Evolutionary conservation across 2,329 filamentous ascomycete genomes (phyloP).

Genomic region (Penicillium sp.): DNA sequence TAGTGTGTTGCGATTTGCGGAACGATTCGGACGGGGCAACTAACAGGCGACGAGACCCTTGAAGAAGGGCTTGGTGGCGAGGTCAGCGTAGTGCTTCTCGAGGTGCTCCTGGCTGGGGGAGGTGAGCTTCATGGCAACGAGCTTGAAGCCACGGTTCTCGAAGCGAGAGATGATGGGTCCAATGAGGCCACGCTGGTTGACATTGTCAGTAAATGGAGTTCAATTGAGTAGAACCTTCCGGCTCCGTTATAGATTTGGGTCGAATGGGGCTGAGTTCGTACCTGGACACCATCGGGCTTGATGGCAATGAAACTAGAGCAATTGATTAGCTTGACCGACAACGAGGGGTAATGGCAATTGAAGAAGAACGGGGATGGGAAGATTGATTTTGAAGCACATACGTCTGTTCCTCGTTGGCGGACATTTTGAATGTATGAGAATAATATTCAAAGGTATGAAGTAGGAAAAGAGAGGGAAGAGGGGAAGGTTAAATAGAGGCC

Average conservation of each 20-base stretch:
- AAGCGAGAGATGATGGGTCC: slow-evolving; percentile 97
- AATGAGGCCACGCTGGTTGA: slow-evolving; percentile 76
- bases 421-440: slow-evolving; percentile 47
- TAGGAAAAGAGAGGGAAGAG: slow-evolving; percentile 12
- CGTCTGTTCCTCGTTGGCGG: slow-evolving; percentile 67
- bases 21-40: slow-evolving; percentile 27
- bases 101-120: slow-evolving; percentile 87
- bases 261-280: slow-evolving; percentile 39
- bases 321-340: slow-evolving; percentile 26
- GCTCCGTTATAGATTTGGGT: not conserved
- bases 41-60: slow-evolving; percentile 80
- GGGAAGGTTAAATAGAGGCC: slow-evolving; percentile 33
- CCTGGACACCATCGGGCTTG: slow-evolving; percentile 99
- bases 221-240: slow-evolving; percentile 7
- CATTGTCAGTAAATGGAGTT: slow-evolving; percentile 20
- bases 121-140: slow-evolving; percentile 92
- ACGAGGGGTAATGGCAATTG: slow-evolving; percentile 14
- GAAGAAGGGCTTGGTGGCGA: slow-evolving; percentile 95
- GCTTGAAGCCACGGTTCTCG: slow-evolving; percentile 98
- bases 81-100: slow-evolving; percentile 93
- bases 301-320: slow-evolving; percentile 89
- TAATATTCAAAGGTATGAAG: slow-evolving; percentile 18
- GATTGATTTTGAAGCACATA: slow-evolving; percentile 43
- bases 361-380: slow-evolving; percentile 1
- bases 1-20: slow-evolving; percentile 8